Evolutionary conservation across 805 yeast genomes (phyloP).

Genomic region (Candida golubevii): DNA sequence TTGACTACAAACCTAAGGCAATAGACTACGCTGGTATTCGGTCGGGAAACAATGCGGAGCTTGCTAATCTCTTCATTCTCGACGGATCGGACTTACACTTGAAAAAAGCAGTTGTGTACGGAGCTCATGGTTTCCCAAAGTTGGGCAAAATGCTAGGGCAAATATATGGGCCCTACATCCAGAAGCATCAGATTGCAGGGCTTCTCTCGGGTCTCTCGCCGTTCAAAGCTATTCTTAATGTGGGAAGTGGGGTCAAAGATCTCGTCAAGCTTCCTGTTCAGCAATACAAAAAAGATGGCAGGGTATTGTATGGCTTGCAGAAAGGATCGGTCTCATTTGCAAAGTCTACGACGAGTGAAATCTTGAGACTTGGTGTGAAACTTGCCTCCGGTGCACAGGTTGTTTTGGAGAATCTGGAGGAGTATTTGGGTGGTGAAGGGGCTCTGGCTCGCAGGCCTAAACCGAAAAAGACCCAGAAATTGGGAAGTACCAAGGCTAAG

Average conservation of each 20-base stretch:
- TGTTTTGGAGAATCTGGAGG: slow-evolving; percentile 74
- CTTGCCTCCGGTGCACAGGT: slow-evolving; percentile 86
- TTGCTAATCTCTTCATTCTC: slow-evolving; percentile 81
- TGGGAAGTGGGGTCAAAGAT: slow-evolving; percentile 75
- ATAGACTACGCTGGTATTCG: slow-evolving; percentile 79
- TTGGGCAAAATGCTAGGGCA: slow-evolving; percentile 53
- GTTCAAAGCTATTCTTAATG: slow-evolving; percentile 65
- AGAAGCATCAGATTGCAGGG: slow-evolving; percentile 73
- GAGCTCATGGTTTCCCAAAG: slow-evolving; percentile 68
- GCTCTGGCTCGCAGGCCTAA: slow-evolving; percentile 40
- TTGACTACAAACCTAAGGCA: slow-evolving; percentile 91
- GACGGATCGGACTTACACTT: slow-evolving; percentile 79
- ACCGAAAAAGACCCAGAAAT: background rate
- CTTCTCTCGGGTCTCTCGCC: slow-evolving; percentile 84
- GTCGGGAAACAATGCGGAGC: slow-evolving; percentile 82
- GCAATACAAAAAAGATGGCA: slow-evolving; percentile 72
- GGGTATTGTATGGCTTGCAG: slow-evolving; percentile 63
- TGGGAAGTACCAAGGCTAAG: background rate
- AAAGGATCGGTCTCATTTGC: slow-evolving; percentile 74
- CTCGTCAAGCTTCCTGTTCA: slow-evolving; percentile 67
- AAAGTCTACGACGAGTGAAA: slow-evolving; percentile 72
- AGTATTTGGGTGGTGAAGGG: slow-evolving; percentile 72
- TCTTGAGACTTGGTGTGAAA: slow-evolving; percentile 77
- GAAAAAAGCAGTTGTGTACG: slow-evolving; percentile 61
- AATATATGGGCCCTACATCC: slow-evolving; percentile 88